Evolutionary conservation across 2,329 filamentous ascomycete genomes (phyloP).

Genomic region (Atkinsonella texensis): DNA sequence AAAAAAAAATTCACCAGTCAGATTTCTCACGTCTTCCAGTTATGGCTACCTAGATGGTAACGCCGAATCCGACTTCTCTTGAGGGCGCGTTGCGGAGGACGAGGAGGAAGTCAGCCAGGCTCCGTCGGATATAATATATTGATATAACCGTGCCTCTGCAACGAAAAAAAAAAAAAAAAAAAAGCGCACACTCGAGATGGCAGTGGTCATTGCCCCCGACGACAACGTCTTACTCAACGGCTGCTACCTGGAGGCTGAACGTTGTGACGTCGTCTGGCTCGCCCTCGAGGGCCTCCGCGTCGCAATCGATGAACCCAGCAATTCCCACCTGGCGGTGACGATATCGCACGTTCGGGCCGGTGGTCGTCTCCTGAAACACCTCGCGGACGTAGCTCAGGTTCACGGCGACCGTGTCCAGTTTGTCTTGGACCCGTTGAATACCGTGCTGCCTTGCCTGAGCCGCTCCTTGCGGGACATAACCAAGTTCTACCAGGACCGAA

Average conservation of each 20-base stretch:
- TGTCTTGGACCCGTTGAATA: conserved; percentile 42
- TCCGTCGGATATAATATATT: neutral
- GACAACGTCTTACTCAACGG: conserved; percentile 33
- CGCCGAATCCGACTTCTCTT: neutral
- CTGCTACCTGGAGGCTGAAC: conserved; percentile 42
- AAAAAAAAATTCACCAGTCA: neutral
- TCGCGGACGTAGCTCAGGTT: conserved; percentile 42
- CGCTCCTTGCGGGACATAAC: conserved; percentile 42
- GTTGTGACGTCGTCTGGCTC: conserved; percentile 34
- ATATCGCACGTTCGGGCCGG: conserved; percentile 34
- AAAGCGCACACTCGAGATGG: conserved; percentile 12
- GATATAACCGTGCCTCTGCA: neutral
- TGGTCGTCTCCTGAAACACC: conserved; percentile 35
- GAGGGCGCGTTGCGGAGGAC: neutral
- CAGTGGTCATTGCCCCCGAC: conserved; percentile 13
- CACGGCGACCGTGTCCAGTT: conserved; percentile 37
- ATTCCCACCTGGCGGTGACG: conserved; percentile 34
- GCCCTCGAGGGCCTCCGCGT: conserved; percentile 37
- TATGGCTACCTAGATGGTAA: neutral
- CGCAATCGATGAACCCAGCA: conserved; percentile 30
- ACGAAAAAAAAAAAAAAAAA: neutral
- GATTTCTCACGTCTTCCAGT: neutral
- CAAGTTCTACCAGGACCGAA: conserved; percentile 36
- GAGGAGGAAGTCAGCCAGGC: neutral
- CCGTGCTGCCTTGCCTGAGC: conserved; percentile 43